Base-by-base conservation (phyloP, 1,284 basidiomycete species). In the Pascua sp. region DNA sequence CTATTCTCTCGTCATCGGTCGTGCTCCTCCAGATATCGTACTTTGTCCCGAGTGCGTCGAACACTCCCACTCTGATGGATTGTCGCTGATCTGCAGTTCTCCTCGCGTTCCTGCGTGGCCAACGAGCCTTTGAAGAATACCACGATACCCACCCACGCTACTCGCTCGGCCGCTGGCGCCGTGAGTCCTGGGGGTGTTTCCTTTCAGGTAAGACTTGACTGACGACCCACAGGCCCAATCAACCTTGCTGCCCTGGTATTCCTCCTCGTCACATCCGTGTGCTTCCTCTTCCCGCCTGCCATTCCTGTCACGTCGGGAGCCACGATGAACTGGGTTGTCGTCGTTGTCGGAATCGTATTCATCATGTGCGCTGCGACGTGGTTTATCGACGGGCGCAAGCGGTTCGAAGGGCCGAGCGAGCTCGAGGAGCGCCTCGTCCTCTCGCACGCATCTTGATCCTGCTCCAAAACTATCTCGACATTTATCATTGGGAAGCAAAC, bases 251-350 rank as follows among this genome's bases (percentile, higher is more conserved):
- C 74, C 1, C 63, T 81, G 24, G 50, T 63, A 13, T 81, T 80
- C 59, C 75, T 74, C 1, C 38, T 69, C 10, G 57, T 81, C 42
- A 81, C 79, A 10, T 71, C 73, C n/a, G 73, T 80, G 36, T 79
- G 80, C 67, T 81, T 81, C 75, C 59, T 79, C 32, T 80, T 81
- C 73, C 80, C 80, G 1, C 78, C 79, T 11, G 73, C 68, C 11
- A 54, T 78, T 0, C 77, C 78, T 7, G 72, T 76, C 1, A 69
- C 64, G 7, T 9, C 47, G 1, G 72, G 69, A 0, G 61, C 59
- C 9, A 75, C 67, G 50, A 80, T 80, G 79, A 80, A 80, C 65
- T 80, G 79, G 60, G 71, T 70, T 5, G 59, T 76, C 11, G 77
- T 72, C 12, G 71, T 71, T 13, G 59, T 72, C 17, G 67, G 56